Evolutionary conservation across 768 basidiomycete species (phyloP), one percentile per base, ranked within the genome.

Genomic region (Flagelloscypha sp.): DNA sequence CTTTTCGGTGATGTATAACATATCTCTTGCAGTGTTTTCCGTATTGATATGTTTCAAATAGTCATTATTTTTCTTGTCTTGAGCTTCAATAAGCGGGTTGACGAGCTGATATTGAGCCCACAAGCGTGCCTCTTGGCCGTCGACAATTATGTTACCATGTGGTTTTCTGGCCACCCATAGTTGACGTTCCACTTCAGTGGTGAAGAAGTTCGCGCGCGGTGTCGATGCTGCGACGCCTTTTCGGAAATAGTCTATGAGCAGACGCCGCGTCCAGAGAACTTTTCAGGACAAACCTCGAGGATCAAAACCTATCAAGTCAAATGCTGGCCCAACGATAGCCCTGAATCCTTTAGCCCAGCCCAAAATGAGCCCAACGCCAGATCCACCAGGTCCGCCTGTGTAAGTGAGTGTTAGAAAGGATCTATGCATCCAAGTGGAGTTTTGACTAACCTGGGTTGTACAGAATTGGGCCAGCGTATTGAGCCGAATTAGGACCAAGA

Each of bases 371-470:
- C 41, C 37, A 18, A 57, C 50, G 15, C 54, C 57, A 19, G 48
- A 48, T 2, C 44, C 44, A n/a, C 51, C 53, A 1, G 53, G 50
- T 0, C 50, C 52, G 2, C n/a, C n/a, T n/a, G n/a, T n/a, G n/a
- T n/a, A n/a, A n/a, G n/a, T n/a, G n/a, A n/a, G n/a, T n/a, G n/a
- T n/a, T n/a, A n/a, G n/a, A n/a, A n/a, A n/a, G n/a, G n/a, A n/a
- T n/a, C n/a, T n/a, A n/a, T n/a, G n/a, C n/a, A n/a, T n/a, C n/a
- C n/a, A n/a, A n/a, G n/a, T n/a, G n/a, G n/a, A n/a, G n/a, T n/a
- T n/a, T n/a, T n/a, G n/a, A n/a, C n/a, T n/a, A n/a, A n/a, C 50
- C 50, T 2, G 52, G 58, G 38, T 57, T 60, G 46, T 54, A 56
- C 5, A 58, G 43, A n/a, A 60, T 47, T 0, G 57, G 57, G 0